Percentiles rank a stretch among this genome's conserved stretches.
phyloP scores from a whole-genome alignment of 2,329 filamentous ascomycete species.

The Nemania serpens region DNA sequence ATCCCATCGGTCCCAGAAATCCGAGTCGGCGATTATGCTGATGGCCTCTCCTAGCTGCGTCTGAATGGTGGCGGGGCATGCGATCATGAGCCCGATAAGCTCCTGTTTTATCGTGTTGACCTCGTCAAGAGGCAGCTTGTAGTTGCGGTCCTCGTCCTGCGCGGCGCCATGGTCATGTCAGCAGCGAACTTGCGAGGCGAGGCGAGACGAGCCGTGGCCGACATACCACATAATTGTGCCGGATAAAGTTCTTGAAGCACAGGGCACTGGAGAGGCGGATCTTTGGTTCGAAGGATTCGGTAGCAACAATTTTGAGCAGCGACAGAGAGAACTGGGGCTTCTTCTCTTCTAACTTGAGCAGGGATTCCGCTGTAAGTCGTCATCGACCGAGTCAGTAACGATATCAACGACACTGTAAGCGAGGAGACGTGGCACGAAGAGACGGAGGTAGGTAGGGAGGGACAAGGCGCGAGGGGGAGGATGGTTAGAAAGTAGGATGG shows the following conservation, averaged over 20 bases:
- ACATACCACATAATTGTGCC: slow-evolving; percentile 83
- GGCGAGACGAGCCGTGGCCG: background rate
- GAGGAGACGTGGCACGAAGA: background rate
- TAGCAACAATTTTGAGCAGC: slow-evolving; percentile 88
- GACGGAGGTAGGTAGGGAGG: too few species aligned
- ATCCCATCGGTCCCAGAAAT: slow-evolving; percentile 96
- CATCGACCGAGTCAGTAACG: slow-evolving; percentile 26
- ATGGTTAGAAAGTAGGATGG: background rate
- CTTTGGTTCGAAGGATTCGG: slow-evolving; percentile 71
- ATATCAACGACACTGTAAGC: background rate
- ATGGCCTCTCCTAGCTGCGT: slow-evolving; percentile 95
- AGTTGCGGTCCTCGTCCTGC: slow-evolving; percentile 87
- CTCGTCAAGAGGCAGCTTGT: slow-evolving; percentile 83
- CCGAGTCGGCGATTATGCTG: slow-evolving; percentile 95
- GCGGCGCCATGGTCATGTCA: background rate
- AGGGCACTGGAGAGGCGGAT: slow-evolving; percentile 86
- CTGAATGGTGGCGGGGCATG: slow-evolving; percentile 84
- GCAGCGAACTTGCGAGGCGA: background rate
- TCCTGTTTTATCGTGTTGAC: slow-evolving; percentile 91
- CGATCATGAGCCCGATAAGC: slow-evolving; percentile 95
- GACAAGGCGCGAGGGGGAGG: background rate
- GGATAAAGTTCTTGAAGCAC: slow-evolving; percentile 98
- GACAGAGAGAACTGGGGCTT: slow-evolving; percentile 87
- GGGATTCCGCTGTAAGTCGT: slow-evolving; percentile 70
- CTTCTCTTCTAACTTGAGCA: slow-evolving; percentile 76